Evolutionary conservation across 1,284 basidiomycete species (phyloP), one percentile per base, ranked within the genome.

Genomic region (Mycena sp.): DNA sequence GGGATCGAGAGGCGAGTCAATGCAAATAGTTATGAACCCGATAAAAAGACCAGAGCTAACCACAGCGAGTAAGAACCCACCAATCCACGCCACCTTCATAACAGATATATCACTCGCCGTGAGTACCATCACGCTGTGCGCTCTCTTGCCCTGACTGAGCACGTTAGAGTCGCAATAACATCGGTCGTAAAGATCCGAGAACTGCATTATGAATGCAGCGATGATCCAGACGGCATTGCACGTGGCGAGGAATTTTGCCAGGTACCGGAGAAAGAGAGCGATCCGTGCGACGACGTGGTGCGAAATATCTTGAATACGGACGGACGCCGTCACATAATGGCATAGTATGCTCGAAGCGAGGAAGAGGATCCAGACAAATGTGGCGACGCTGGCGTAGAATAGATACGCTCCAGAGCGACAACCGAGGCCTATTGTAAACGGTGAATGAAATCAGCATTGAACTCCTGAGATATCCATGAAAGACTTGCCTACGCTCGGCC

Each of bases 151-250:
- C 23, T 62, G 57, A 2, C 70, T 69, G 11, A 74, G 40, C 12
- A 69, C 72, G 32, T 67, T 69, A 21, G 66, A 63, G 51, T 73
- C 69, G 62, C 72, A 74, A 26, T 70, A 73, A 55, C 73, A 74
- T 4, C 56, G 59, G 54, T 70, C 67, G 56, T 65, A 73, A 32
- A 71, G 44, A 30, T 60, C 65, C 16, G 58, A 67, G 58, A 74
- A 74, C 29, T 74, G 72, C 30, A 73, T 64, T 7, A 74, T 26
- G 61, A 70, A 72, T 1, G 58, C 55, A 23, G 61, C 50, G 28
- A 74, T 19, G n/a, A 74, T 64, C 56, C 69, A 67, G 4, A 65
- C 38, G 16, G 73, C 59, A 45, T 74, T 74, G 23, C 57, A 21
- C 6, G 60, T 58, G 5, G 73, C 73, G 23, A 73, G 41, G 6